A percentile compares a stretch with the other conserved stretches of the same genome.
phyloP scores from a whole-genome alignment of 495 filamentous ascomycete species.

The Trichocladium antarcticum region DNA sequence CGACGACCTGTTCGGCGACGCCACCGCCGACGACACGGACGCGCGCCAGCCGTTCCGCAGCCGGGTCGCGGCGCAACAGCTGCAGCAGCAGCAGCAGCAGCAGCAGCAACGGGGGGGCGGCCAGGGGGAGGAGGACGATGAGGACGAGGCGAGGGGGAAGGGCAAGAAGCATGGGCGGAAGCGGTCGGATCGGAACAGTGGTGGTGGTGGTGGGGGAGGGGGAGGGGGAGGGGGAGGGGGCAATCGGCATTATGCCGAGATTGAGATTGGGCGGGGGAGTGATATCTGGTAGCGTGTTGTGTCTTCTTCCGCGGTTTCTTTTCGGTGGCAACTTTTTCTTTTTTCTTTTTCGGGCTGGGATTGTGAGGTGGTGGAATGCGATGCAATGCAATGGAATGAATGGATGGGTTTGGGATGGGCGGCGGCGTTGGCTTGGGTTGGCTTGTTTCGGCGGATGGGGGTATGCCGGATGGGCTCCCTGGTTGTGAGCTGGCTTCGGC shows the following conservation, averaged over 20 bases:
- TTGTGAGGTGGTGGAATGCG: too few species aligned
- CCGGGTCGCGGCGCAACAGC: background rate
- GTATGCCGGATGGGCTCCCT: background rate
- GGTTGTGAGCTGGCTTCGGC: slow-evolving; percentile 10
- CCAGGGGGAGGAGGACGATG: too few species aligned
- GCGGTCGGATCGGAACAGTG: slow-evolving; percentile 3
- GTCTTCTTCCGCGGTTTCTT: background rate
- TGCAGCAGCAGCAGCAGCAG: background rate
- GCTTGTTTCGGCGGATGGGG: background rate
- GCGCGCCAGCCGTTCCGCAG: background rate
- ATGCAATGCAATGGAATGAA: background rate
- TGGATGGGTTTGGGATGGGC: background rate
- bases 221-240: too few species aligned
- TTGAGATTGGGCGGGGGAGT: slow-evolving; percentile 19
- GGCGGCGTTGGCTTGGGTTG: background rate
- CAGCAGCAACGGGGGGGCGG: too few species aligned
- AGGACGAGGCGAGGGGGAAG: too few species aligned
- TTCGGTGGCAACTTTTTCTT: background rate
- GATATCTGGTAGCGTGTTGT: slow-evolving; percentile 22
- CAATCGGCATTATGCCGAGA: slow-evolving; percentile 17
- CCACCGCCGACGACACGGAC: background rate
- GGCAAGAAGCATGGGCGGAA: slow-evolving; percentile 4
- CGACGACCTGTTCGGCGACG: background rate
- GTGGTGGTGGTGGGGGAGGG: too few species aligned
- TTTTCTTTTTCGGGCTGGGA: background rate